Conservation (phyloP, 2,329 filamentous ascomycete genomes). For the Ascochyta lentis region DNA sequence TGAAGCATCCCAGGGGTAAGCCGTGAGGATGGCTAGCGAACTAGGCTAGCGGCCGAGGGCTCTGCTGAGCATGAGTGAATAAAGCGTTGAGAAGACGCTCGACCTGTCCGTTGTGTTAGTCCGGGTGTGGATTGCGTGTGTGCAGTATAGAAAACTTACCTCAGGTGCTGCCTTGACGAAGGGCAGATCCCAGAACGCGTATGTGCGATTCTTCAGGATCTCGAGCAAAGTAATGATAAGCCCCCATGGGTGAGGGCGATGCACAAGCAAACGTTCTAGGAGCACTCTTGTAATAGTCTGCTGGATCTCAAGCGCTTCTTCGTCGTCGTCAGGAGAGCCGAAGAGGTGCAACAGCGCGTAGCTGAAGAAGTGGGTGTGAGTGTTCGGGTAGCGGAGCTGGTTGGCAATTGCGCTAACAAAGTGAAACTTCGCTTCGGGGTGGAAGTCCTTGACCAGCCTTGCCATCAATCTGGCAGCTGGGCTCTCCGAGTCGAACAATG, state of each 20-base stretch:
- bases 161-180: slow-evolving; percentile 91
- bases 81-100: slow-evolving; percentile 55
- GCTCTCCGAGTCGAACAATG: slow-evolving; percentile 69
- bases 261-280: slow-evolving; percentile 84
- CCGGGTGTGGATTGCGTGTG: slow-evolving; percentile 18
- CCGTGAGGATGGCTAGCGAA: slow-evolving; percentile 10
- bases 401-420: slow-evolving; percentile 85
- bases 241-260: slow-evolving; percentile 95
- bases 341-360: slow-evolving; percentile 86
- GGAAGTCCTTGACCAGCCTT: slow-evolving; percentile 76
- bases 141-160: slow-evolving; percentile 50
- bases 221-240: slow-evolving; percentile 87
- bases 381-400: slow-evolving; percentile 88
- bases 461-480: slow-evolving; percentile 76
- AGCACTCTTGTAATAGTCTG: slow-evolving; percentile 90
- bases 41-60: slow-evolving; percentile 50
- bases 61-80: slow-evolving; percentile 56
- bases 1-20: slow-evolving; percentile 9
- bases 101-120: slow-evolving; percentile 44
- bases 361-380: slow-evolving; percentile 91
- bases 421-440: slow-evolving; percentile 81
- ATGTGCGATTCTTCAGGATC: slow-evolving; percentile 88
- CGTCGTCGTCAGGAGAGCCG: slow-evolving; percentile 63
- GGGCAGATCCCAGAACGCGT: slow-evolving; percentile 89
- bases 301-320: slow-evolving; percentile 76